These are phyloP conservation scores for Lachancea quebecensis DNA, from an alignment of 805 yeast genomes.

Conservation along the genomic window DNA sequence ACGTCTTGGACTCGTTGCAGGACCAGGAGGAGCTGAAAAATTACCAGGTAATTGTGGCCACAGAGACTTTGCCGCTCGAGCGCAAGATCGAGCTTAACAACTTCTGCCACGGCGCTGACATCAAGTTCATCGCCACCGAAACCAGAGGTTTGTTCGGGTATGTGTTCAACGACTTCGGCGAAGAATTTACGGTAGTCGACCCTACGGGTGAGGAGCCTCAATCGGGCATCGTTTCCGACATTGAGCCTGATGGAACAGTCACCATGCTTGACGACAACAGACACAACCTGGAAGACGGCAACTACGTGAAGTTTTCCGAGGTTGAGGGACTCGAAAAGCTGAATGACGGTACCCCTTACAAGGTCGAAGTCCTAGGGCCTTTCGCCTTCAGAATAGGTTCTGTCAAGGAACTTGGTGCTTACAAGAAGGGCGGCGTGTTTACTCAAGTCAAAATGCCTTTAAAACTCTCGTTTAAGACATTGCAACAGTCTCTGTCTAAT, in stretches of 20 bases:
- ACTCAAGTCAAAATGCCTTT: slow-evolving; percentile 86
- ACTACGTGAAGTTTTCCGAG: slow-evolving; percentile 79
- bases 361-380: slow-evolving; percentile 89
- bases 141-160: slow-evolving; percentile 83
- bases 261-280: slow-evolving; percentile 86
- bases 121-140: slow-evolving; percentile 77
- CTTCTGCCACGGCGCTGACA: slow-evolving; percentile 63
- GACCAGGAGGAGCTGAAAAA: slow-evolving; percentile 43
- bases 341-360: slow-evolving; percentile 66
- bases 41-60: slow-evolving; percentile 79
- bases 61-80: slow-evolving; percentile 60
- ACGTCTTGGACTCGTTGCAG: slow-evolving; percentile 50
- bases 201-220: slow-evolving; percentile 89
- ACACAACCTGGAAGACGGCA: slow-evolving; percentile 92
- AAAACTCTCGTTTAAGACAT: slow-evolving; percentile 52
- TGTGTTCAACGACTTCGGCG: slow-evolving; percentile 87
- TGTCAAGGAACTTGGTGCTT: slow-evolving; percentile 52
- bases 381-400: slow-evolving; percentile 72
- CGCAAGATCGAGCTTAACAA: slow-evolving; percentile 70
- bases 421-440: slow-evolving; percentile 79
- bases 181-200: slow-evolving; percentile 70
- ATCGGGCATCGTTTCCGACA: slow-evolving; percentile 81
- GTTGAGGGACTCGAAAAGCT: slow-evolving; percentile 71
- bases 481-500: slow-evolving; percentile 53
- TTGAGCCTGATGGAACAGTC: slow-evolving; percentile 84